Base-by-base conservation (phyloP, 768 basidiomycete genomes). In the Pisolithus albus region DNA sequence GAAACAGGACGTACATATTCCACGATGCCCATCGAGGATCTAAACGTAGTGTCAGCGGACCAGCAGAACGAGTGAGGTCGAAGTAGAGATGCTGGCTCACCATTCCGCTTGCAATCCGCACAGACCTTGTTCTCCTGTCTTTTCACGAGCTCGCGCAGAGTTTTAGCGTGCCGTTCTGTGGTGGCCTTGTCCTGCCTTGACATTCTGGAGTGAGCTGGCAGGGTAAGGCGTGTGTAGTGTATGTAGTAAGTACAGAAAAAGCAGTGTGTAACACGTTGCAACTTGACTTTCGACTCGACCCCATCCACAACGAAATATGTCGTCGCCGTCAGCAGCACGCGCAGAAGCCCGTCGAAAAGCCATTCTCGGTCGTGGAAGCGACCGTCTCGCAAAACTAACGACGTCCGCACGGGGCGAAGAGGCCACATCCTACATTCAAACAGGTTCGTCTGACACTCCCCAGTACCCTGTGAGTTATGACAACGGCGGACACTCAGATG, bases 11-110 rank as follows among this genome's bases (percentile, higher is more conserved):
- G 57, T 64, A 92, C 88, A 97, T 70, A 67, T 97, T 98, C 88
- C 93, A 96, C 7, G 92, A 92, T 40, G 95, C 95, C 95, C 95
- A 99, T 60, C 95, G 79, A 41, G 95, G 91, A 76, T 98, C 94
- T 96, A 57, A 46, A 23, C 38, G 48, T 23, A 55, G 46, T 16
- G n/a, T 5, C 40, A 23, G 16, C 18, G 39, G 4, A 34, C 13
- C 11, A 34, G 34, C 11, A 34, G 34, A 15, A 5, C 13, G 4
- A 34, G 34, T 34, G 11, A 34, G 34, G 34, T 34, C 19, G 23
- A 38, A 49, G 52, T 8, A 24, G 50, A 9, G 30, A 44, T 23
- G 37, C 28, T 28, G 16, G 69, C 83, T 34, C 59, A 90, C 94
- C 95, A 68, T 96, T 94, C 55, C 89, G 84, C 67, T 96, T 95